A percentile compares a stretch with the other conserved stretches of the same genome.
Conservation (phyloP, 805 yeast genomes). For the Priceomyces fermenticarens region DNA sequence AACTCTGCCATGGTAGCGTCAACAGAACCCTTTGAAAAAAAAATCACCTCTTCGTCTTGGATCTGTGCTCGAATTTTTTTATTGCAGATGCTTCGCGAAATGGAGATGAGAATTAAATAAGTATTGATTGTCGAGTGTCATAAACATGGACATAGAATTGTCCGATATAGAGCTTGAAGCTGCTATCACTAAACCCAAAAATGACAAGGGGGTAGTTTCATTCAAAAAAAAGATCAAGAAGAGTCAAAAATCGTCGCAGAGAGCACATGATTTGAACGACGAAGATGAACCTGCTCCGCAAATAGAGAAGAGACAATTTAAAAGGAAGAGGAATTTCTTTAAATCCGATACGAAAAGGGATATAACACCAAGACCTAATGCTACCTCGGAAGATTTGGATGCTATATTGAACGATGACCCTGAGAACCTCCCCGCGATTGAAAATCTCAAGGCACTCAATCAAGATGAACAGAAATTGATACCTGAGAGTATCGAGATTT, state of each 20-base stretch:
- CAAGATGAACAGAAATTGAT: not conserved
- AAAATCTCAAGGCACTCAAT: slow-evolving; percentile 6
- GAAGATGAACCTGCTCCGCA: slow-evolving; percentile 11
- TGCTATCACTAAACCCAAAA: not conserved
- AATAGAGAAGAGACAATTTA: slow-evolving; percentile 17
- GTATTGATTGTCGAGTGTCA: too few relatives aligned
- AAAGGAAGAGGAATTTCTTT: slow-evolving; percentile 11
- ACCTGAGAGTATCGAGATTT: not conserved
- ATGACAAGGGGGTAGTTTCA: not conserved
- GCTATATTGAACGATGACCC: slow-evolving; percentile 6
- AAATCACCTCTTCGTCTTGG: too few relatives aligned
- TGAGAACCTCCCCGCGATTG: slow-evolving; percentile 15
- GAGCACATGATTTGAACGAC: slow-evolving; percentile 14
- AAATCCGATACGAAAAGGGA: not conserved
- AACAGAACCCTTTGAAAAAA: too few relatives aligned
- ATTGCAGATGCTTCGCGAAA: too few relatives aligned
- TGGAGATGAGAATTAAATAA: too few relatives aligned
- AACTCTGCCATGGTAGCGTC: slow-evolving; percentile 16
- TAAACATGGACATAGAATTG: slow-evolving; percentile 2
- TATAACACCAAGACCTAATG: not conserved
- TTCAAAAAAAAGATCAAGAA: slow-evolving; percentile 10
- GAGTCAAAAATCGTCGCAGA: slow-evolving; percentile 5
- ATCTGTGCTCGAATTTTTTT: too few relatives aligned
- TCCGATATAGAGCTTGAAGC: not conserved
- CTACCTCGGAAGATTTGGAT: not conserved